Conservation (phyloP, 2,329 filamentous ascomycete genomes). For the Fusarium sp. region DNA sequence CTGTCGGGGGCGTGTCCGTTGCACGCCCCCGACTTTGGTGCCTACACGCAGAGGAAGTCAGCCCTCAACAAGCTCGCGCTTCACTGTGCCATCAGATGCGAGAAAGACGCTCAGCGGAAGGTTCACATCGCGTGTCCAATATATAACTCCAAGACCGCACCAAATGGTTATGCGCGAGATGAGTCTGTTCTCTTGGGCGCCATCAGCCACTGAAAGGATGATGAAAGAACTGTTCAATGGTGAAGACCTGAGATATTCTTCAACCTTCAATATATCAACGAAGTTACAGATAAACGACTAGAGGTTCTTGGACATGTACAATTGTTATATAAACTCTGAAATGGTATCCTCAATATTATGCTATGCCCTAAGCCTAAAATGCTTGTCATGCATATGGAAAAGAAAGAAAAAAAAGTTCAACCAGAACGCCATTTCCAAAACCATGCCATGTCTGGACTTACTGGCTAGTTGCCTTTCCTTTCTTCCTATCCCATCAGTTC, state of each 20-base stretch:
- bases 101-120: slow-evolving; percentile 23
- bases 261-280: too few relatives aligned
- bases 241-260: neutral
- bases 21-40: slow-evolving; percentile 5
- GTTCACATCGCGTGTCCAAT: slow-evolving; percentile 30
- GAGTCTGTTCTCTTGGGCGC: slow-evolving; percentile 17
- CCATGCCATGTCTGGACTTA: slow-evolving; percentile 17
- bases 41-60: slow-evolving; percentile 36
- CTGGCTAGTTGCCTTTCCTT: slow-evolving; percentile 22
- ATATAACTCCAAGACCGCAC: slow-evolving; percentile 12
- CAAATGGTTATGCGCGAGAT: slow-evolving; percentile 22
- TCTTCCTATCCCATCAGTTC: slow-evolving; percentile 6
- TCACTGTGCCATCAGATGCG: neutral
- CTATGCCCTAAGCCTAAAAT: slow-evolving; percentile 32
- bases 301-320: neutral
- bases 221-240: slow-evolving; percentile 20
- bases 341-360: slow-evolving; percentile 40
- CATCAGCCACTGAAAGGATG: slow-evolving; percentile 19
- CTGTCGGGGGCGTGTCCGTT: slow-evolving; percentile 3
- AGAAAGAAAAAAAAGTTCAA: slow-evolving; percentile 16
- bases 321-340: slow-evolving; percentile 38
- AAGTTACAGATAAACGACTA: too few relatives aligned
- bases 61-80: slow-evolving; percentile 38
- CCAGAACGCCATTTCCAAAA: slow-evolving; percentile 37
- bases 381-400: slow-evolving; percentile 20